phyloP scores from a whole-genome alignment of 2,329 filamentous ascomycete species.

The Cladosporium sphaerospermum region DNA sequence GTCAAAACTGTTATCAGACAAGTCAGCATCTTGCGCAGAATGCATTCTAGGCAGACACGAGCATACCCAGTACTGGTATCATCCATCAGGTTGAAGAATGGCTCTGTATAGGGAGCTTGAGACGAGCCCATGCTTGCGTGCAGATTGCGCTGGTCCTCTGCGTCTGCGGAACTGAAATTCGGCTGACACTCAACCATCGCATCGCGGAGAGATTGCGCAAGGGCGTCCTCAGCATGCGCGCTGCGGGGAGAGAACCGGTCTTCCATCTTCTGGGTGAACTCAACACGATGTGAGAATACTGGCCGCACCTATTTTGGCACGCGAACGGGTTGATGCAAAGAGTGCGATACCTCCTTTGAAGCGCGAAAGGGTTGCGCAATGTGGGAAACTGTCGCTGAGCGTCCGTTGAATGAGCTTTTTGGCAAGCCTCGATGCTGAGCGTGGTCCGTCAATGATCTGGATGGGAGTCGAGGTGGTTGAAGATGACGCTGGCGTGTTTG shows the following conservation, averaged over 20 bases:
- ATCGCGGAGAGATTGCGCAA: constrained; percentile 14
- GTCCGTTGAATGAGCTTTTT: too few species aligned
- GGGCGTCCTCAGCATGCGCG: constrained; percentile 2
- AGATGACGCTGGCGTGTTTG: background rate
- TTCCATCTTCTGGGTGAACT: background rate
- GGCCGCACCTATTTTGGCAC: too few species aligned
- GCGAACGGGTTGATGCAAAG: too few species aligned
- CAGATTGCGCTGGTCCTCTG: constrained; percentile 18
- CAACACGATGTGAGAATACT: too few species aligned
- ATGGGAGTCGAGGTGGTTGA: too few species aligned
- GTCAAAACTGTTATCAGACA: constrained; percentile 4
- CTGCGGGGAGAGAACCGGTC: constrained; percentile 7
- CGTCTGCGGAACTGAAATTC: constrained; percentile 21
- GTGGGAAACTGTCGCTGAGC: too few species aligned
- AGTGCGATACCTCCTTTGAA: too few species aligned
- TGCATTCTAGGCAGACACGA: too few species aligned
- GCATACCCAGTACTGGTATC: constrained; percentile 6
- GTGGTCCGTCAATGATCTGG: too few species aligned
- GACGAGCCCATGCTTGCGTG: constrained; percentile 13
- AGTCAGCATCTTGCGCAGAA: too few species aligned
- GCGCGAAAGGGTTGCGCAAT: too few species aligned
- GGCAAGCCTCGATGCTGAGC: too few species aligned
- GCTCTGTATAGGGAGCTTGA: background rate
- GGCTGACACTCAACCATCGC: constrained; percentile 23
- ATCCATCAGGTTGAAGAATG: constrained; percentile 2